Evolutionary conservation across 371 early-diverging fungal species (phyloP).

Genomic region (Coemansia sp.): DNA sequence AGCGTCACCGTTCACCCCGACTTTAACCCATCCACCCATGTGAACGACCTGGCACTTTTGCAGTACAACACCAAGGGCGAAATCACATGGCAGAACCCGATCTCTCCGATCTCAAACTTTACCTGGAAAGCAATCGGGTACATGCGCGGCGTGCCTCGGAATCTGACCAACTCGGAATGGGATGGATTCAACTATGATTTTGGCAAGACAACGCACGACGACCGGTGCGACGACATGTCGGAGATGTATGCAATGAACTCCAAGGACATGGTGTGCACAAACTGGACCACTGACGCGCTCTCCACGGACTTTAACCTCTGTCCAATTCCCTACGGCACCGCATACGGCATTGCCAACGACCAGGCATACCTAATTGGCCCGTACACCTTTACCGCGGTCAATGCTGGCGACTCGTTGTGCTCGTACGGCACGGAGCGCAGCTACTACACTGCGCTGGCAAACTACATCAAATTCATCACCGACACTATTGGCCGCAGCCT

Average conservation of each 20-base stretch:
- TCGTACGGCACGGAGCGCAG: neutral
- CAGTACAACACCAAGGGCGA: constrained; percentile 12
- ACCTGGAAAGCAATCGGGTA: neutral
- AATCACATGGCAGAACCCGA: constrained; percentile 5
- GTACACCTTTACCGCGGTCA: neutral
- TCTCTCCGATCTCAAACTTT: neutral
- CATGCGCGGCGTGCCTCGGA: neutral
- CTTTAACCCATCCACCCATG: constrained; percentile 16
- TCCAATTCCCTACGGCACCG: neutral
- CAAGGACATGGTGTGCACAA: constrained; percentile 1
- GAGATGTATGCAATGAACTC: neutral
- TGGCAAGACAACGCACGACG: neutral
- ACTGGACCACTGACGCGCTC: neutral
- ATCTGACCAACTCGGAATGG: constrained; percentile 6
- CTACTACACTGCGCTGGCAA: neutral
- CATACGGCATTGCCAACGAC: neutral
- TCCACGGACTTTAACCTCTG: neutral
- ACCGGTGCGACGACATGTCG: neutral
- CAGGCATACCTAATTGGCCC: neutral
- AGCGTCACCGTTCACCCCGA: constrained; percentile 19
- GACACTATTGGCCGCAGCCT: neutral
- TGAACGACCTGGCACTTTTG: constrained; percentile 29
- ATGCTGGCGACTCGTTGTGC: neutral
- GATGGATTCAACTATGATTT: neutral
- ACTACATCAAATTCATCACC: neutral